Evolutionary conservation across 1,284 basidiomycete genomes (phyloP).

Genomic region (Heterobasidion irregulare): DNA sequence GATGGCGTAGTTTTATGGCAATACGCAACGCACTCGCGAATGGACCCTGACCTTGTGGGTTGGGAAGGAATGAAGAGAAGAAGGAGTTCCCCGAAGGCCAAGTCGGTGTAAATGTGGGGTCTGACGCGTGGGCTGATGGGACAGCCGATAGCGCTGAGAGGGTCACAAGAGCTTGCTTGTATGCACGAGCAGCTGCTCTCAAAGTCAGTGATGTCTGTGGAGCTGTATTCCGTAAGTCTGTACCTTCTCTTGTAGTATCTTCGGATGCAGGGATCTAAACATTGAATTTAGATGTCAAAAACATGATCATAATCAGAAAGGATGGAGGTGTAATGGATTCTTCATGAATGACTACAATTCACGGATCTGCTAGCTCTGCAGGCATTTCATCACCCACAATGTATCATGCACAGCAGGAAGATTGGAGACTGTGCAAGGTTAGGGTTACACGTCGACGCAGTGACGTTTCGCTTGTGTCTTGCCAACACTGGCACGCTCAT

Average conservation of each 20-base stretch:
- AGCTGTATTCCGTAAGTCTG: background rate
- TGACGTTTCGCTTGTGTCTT: background rate
- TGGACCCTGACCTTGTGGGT: slow-evolving; percentile 64
- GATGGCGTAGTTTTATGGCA: slow-evolving; percentile 49
- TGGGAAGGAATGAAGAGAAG: slow-evolving; percentile 55
- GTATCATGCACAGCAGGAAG: no score
- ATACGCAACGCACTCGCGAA: slow-evolving; percentile 60
- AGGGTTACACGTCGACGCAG: slow-evolving; percentile 5
- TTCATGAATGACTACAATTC: no score
- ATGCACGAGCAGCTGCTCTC: slow-evolving; percentile 54
- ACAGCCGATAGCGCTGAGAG: slow-evolving; percentile 52
- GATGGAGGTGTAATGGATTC: no score
- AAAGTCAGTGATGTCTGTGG: background rate
- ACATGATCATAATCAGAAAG: no score
- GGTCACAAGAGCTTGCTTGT: slow-evolving; percentile 60
- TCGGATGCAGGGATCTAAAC: background rate
- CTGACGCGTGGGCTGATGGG: slow-evolving; percentile 44
- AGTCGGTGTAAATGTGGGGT: slow-evolving; percentile 32
- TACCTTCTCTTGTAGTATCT: slow-evolving; percentile 9
- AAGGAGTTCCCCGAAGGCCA: slow-evolving; percentile 39
- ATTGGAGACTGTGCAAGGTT: slow-evolving; percentile 2
- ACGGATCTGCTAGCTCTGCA: no score
- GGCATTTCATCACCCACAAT: no score
- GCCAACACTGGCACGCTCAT: background rate
- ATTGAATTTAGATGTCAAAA: no score